phyloP scores from a whole-genome alignment of 2,329 filamentous ascomycete genomes.

The Fusarium sp. region DNA sequence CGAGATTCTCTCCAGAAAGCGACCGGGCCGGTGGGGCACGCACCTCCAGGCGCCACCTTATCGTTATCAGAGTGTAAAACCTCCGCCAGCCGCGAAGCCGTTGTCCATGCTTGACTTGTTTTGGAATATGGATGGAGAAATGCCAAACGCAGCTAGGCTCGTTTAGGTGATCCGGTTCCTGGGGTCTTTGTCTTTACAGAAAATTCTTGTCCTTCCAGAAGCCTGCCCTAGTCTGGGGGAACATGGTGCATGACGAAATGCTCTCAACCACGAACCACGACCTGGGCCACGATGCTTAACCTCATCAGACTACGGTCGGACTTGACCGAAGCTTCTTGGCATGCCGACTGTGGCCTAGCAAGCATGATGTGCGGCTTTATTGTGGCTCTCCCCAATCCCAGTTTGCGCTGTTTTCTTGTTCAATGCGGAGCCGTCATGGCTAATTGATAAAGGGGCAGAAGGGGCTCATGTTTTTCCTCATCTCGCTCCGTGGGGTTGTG shows the following conservation, averaged over 20 bases:
- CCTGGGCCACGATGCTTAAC: conserved; percentile 36
- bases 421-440: conserved; percentile 34
- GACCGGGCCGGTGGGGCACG: conserved; percentile 46
- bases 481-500: conserved; percentile 34
- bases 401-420: conserved; percentile 40
- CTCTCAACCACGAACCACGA: conserved; percentile 30
- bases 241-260: conserved; percentile 38
- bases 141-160: conserved; percentile 30
- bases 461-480: conserved; percentile 21
- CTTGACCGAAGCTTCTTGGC: conserved; percentile 44
- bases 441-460: conserved; percentile 43
- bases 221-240: conserved; percentile 41
- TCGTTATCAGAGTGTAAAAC: conserved; percentile 28
- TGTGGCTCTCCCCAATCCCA: conserved; percentile 38
- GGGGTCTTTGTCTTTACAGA: conserved; percentile 30
- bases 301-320: conserved; percentile 44
- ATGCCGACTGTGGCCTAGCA: conserved; percentile 46
- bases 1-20: conserved; percentile 23
- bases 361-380: conserved; percentile 41
- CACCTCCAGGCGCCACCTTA: conserved; percentile 23
- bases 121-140: conserved; percentile 26
- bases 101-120: conserved; percentile 28
- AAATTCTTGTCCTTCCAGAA: conserved; percentile 50
- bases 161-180: conserved; percentile 19
- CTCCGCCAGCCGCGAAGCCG: conserved; percentile 35